phyloP scores from a whole-genome alignment of 805 yeast genomes.

The Ogataea naganishii region DNA sequence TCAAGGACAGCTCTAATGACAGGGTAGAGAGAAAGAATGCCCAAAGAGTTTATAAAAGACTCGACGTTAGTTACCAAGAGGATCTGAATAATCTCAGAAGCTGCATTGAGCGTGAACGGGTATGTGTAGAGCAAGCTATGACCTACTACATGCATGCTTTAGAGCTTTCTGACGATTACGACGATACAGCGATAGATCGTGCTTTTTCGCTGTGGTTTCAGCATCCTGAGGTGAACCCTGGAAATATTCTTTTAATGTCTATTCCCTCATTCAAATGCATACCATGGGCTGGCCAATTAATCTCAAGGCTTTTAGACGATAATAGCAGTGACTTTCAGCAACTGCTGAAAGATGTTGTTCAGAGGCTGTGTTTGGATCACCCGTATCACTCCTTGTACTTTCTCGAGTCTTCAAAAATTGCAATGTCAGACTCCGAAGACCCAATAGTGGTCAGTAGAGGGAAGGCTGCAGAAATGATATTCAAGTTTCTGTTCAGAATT shows the following conservation, averaged over 20 bases:
- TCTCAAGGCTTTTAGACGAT: conserved; percentile 56
- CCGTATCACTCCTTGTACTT: conserved; percentile 70
- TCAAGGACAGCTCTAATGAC: conserved; percentile 29
- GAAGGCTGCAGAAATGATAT: conserved; percentile 41
- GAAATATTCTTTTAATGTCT: conserved; percentile 26
- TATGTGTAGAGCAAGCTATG: conserved; percentile 39
- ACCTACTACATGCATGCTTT: conserved; percentile 51
- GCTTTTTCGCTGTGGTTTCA: conserved; percentile 83
- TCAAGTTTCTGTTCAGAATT: conserved; percentile 28
- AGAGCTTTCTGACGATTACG: conserved; percentile 27
- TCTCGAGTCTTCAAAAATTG: conserved; percentile 43
- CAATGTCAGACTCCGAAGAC: conserved; percentile 26
- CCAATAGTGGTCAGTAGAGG: conserved; percentile 34
- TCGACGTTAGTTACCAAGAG: conserved; percentile 36
- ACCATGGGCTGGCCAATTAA: conserved; percentile 77
- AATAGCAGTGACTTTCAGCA: conserved; percentile 41
- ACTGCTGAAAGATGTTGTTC: conserved; percentile 29
- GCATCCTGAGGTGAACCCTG: conserved; percentile 22
- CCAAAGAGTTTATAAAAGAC: conserved; percentile 38
- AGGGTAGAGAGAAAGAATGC: conserved; percentile 44
- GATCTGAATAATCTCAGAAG: conserved; percentile 39
- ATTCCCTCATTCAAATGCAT: conserved; percentile 58
- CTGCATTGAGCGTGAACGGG: conserved; percentile 27
- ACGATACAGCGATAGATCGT: conserved; percentile 57
- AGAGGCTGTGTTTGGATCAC: conserved; percentile 40